Evolutionary conservation across 2,329 filamentous ascomycete species (phyloP).

Genomic region (Penicillium sp.): DNA sequence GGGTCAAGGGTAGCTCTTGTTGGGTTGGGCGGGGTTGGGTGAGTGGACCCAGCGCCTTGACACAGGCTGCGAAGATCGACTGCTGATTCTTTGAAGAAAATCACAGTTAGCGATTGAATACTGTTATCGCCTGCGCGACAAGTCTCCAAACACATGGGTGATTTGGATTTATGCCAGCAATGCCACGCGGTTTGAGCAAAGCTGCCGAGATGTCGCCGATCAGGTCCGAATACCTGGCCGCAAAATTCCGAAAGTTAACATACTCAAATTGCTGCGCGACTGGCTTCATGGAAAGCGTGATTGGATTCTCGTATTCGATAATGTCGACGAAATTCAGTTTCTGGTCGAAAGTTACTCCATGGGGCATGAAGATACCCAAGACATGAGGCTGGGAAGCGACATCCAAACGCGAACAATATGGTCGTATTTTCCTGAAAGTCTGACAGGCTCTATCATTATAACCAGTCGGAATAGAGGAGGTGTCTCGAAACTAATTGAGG

Average conservation of each 20-base stretch:
- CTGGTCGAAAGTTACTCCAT: background rate
- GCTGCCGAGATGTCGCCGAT: too few species aligned
- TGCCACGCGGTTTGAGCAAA: constrained; percentile 5
- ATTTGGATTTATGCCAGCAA: constrained; percentile 43
- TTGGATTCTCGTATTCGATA: constrained; percentile 31
- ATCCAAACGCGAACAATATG: background rate
- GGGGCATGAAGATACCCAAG: background rate
- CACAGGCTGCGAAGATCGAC: too few species aligned
- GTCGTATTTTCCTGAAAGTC: constrained; percentile 13
- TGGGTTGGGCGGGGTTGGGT: constrained; percentile 12
- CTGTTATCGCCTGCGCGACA: constrained; percentile 29
- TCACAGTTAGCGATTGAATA: constrained; percentile 44
- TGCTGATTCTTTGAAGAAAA: constrained; percentile 26
- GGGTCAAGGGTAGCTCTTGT: constrained; percentile 14
- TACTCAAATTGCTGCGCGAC: constrained; percentile 29
- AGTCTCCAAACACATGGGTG: constrained; percentile 32
- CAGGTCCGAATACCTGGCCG: constrained; percentile 15
- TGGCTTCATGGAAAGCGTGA: constrained; percentile 18
- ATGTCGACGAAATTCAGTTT: constrained; percentile 20
- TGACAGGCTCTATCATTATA: constrained; percentile 17
- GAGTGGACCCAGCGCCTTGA: background rate
- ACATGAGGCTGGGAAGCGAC: background rate
- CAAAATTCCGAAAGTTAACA: constrained; percentile 32
- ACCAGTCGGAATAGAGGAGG: constrained; percentile 15
- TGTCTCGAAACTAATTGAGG: constrained; percentile 7